Percentiles rank a stretch among this genome's conserved stretches.
Evolutionary conservation across 148 eudicot species (phyloP).

Genomic region (Heliamphora exappendiculata): DNA sequence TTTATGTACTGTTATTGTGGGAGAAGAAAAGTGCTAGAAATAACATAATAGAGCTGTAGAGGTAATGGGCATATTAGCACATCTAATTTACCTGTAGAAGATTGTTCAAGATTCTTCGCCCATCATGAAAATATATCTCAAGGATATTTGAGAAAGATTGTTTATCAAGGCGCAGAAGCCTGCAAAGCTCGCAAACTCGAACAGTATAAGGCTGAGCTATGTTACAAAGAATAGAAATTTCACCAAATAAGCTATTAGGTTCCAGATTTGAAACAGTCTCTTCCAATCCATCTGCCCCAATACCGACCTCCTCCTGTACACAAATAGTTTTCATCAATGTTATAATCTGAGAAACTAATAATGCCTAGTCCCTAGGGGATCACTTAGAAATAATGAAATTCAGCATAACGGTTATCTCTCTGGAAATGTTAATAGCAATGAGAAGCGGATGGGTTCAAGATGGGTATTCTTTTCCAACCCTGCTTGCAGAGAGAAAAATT

Average conservation of each 20-base stretch:
- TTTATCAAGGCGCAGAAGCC: slow-evolving; percentile 83
- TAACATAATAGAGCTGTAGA: background rate
- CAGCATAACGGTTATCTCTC: background rate
- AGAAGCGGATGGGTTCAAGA: background rate
- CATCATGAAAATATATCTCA: slow-evolving; percentile 81
- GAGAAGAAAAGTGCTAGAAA: background rate
- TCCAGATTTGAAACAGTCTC: slow-evolving; percentile 45
- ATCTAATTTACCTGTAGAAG: slow-evolving; percentile 60
- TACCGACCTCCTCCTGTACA: slow-evolving; percentile 71
- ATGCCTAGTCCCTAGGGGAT: background rate
- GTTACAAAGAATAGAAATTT: slow-evolving; percentile 77
- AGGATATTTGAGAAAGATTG: slow-evolving; percentile 73
- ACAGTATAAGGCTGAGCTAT: slow-evolving; percentile 83
- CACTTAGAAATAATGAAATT: background rate
- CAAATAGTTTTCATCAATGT: background rate
- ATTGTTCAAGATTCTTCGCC: slow-evolving; percentile 62
- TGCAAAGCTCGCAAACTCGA: slow-evolving; percentile 68
- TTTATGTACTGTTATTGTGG: background rate
- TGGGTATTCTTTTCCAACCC: background rate
- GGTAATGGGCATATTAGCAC: background rate
- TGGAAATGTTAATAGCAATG: background rate
- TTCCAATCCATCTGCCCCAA: slow-evolving; percentile 50
- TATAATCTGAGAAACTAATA: background rate
- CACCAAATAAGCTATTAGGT: slow-evolving; percentile 66
- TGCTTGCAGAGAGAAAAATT: background rate